Conservation (phyloP, 2,329 filamentous ascomycete species). For the Sporothrix luriei region DNA sequence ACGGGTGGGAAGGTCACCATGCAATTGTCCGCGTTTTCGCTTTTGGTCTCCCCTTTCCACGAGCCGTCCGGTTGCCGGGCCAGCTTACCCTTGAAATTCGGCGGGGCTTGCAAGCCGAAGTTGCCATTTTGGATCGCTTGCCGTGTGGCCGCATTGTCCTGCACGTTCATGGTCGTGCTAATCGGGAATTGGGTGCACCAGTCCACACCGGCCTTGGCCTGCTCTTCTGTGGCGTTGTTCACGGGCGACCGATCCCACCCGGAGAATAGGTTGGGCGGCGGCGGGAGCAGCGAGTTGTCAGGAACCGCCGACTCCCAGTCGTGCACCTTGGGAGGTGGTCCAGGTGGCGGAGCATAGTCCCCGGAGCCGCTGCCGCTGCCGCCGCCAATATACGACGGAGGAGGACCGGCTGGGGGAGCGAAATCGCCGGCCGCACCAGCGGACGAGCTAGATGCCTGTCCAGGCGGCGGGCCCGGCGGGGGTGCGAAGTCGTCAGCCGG, state of each 20-base stretch:
- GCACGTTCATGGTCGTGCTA: conserved; percentile 51
- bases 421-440: conserved; percentile 33
- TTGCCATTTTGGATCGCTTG: conserved; percentile 55
- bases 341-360: conserved; percentile 41
- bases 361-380: background rate
- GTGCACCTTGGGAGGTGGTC: conserved; percentile 51
- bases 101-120: conserved; percentile 58
- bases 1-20: conserved; percentile 70
- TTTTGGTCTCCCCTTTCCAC: conserved; percentile 52
- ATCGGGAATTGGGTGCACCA: conserved; percentile 69
- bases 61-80: conserved; percentile 51
- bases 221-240: conserved; percentile 60
- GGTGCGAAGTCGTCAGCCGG: conserved; percentile 33
- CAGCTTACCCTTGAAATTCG: conserved; percentile 53
- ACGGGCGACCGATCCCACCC: conserved; percentile 66
- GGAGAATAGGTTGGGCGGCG: conserved; percentile 67
- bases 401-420: conserved; percentile 37
- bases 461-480: conserved; percentile 34
- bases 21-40: conserved; percentile 60
- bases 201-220: conserved; percentile 60
- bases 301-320: conserved; percentile 73
- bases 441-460: background rate
- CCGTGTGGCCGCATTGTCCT: conserved; percentile 33
- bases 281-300: conserved; percentile 71
- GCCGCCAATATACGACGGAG: conserved; percentile 35